These are phyloP conservation scores for Adansonia gregorii DNA, from an alignment of 441 rosid genomes.

Conservation along the genomic window DNA sequence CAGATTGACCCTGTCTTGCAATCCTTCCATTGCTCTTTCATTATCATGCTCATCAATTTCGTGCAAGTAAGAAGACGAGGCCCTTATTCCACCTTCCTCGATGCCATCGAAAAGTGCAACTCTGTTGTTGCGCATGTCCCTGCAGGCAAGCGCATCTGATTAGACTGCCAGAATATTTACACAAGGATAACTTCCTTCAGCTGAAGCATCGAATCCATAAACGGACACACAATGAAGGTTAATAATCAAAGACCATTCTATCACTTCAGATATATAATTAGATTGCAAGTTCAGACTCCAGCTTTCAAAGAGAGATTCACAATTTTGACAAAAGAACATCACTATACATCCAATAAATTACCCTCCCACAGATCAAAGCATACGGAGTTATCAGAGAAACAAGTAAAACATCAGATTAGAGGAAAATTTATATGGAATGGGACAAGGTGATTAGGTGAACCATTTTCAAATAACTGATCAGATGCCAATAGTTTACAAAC, in stretches of 20 bases:
- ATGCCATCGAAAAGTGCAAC: conserved; percentile 85
- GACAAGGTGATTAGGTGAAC: neutral
- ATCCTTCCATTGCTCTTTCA: conserved; percentile 85
- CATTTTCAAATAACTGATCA: neutral
- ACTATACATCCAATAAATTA: neutral
- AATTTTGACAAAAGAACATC: neutral
- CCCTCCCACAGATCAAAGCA: neutral
- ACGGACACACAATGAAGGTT: neutral
- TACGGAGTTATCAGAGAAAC: neutral
- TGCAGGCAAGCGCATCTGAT: conserved; percentile 33
- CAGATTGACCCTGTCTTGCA: conserved; percentile 85
- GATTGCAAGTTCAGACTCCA: neutral
- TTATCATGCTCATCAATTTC: conserved; percentile 95
- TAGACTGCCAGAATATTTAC: conserved; percentile 20
- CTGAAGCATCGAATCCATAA: neutral
- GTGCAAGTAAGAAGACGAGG: conserved; percentile 79
- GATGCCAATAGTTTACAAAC: neutral
- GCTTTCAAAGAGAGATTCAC: neutral
- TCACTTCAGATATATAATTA: neutral
- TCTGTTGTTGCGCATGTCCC: conserved; percentile 76
- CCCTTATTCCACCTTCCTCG: conserved; percentile 94
- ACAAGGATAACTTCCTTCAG: neutral
- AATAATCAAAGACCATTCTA: conserved; percentile 3
- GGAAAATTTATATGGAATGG: neutral
- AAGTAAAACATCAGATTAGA: neutral